Evolutionary conservation across 495 filamentous ascomycete species (phyloP).

Genomic region (Trichoderma orchidacearum): DNA sequence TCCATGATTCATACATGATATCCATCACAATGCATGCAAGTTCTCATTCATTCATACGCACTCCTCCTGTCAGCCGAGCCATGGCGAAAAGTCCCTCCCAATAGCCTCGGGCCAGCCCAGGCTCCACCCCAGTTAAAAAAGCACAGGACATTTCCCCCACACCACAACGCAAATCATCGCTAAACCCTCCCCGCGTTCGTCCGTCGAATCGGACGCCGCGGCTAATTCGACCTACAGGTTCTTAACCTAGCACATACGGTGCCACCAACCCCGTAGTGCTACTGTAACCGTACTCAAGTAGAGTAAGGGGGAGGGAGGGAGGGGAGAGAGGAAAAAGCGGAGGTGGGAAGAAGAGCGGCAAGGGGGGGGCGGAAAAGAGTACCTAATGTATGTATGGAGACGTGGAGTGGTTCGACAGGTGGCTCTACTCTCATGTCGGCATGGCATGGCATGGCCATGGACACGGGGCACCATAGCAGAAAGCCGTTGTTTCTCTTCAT

Average conservation of each 20-base stretch:
- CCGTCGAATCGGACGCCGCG: constrained; percentile 1
- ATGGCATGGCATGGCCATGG: no score
- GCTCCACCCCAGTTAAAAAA: not conserved
- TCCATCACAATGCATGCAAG: not conserved
- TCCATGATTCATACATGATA: not conserved
- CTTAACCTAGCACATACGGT: no score
- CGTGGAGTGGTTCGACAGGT: not conserved
- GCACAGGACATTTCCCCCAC: not conserved
- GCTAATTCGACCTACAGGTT: not conserved
- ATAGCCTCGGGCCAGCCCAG: not conserved
- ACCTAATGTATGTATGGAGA: not conserved
- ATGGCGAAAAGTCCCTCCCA: not conserved
- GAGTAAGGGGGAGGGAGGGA: no score
- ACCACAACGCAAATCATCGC: not conserved
- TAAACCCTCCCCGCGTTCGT: not conserved
- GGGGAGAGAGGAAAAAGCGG: no score
- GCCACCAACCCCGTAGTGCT: no score
- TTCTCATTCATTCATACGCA: not conserved
- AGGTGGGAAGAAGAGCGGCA: no score
- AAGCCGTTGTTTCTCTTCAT: no score
- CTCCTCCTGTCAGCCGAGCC: not conserved
- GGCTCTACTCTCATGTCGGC: not conserved
- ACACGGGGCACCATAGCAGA: no score
- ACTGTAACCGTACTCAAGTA: no score
- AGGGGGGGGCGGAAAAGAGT: no score